Evolutionary conservation across 1,284 basidiomycete genomes (phyloP), one percentile per base, ranked within the genome.

Genomic region (Acaromyces ingoldii): DNA sequence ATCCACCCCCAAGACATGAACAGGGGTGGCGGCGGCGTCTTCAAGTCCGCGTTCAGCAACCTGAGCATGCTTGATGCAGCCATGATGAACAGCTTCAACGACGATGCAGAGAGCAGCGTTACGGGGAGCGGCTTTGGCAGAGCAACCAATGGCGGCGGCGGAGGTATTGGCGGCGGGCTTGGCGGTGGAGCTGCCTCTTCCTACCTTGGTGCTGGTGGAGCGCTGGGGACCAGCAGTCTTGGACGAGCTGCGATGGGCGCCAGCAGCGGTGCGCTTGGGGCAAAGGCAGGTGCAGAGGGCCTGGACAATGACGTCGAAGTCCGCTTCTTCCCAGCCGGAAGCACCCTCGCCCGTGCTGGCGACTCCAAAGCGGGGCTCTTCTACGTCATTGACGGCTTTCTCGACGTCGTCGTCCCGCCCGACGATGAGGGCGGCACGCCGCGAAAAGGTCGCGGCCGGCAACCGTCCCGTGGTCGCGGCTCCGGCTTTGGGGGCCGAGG

Each of bases 281-380:
- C 58, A 21, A 58, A 65, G 19, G n/a, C n/a, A n/a, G n/a, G n/a
- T n/a, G 57, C 42, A 9, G 45, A 57, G 82, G 91, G 64, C 57
- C 79, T 97, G 28, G 91, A 96, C 66, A 95, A 95, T 57, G 89
- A 95, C 70, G 88, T 98, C 1, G 93, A 98, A 75, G 92, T 99
- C 53, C 77, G 95, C 38, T 96, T 87, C 76, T 98, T 89, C 78
- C 82, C 88, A 28, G 86, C 89, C 48, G 92, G 91, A 0, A 86
- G 86, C 5, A 85, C 84, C 0, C 78, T 98, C 15, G 91, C 88
- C 11, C 89, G 85, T 69, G 89, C 91, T 5, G 93, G 91, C 26
- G 93, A 99, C 74, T 80, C 82, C 43, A 86, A 91, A 61, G 88
- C 89, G 36, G 93, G 93, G 7, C 79, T 98, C 24, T 99, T 93